A percentile compares a stretch with the other conserved stretches of the same genome.
Evolutionary conservation across 2,329 filamentous ascomycete genomes (phyloP).

Genomic region (Trichoderma breve): DNA sequence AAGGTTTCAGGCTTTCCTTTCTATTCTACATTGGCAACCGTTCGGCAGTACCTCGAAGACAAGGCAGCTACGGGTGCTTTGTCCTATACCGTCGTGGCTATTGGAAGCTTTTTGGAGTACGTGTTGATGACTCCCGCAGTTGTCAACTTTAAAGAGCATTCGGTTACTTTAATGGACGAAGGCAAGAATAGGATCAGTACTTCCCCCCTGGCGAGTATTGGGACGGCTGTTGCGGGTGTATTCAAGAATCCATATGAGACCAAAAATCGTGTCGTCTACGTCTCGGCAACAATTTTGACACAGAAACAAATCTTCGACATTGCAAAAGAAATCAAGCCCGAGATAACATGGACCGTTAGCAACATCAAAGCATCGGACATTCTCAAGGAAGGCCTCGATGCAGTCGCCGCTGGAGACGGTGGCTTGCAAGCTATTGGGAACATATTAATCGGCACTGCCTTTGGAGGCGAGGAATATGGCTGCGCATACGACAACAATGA

Average conservation of each 20-base stretch:
- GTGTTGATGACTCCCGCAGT: background rate
- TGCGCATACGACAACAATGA: background rate
- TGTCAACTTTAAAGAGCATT: background rate
- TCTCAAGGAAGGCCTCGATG: background rate
- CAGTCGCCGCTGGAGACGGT: background rate
- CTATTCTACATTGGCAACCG: background rate
- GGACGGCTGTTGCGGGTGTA: background rate
- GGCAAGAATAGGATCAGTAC: background rate
- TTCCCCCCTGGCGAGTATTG: background rate
- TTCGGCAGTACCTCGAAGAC: background rate
- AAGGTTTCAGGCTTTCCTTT: background rate
- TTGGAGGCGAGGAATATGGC: background rate
- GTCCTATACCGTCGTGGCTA: background rate
- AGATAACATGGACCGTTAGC: background rate
- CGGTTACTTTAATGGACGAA: background rate
- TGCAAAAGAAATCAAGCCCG: background rate
- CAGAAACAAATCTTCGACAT: background rate
- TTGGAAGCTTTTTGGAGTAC: background rate
- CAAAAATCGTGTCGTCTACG: background rate
- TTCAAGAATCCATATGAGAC: background rate
- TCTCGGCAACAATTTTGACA: background rate
- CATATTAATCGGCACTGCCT: background rate
- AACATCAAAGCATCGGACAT: background rate
- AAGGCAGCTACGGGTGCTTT: background rate
- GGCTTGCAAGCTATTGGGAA: background rate